Base-by-base conservation (phyloP, 2,329 filamentous ascomycete genomes). In the Monilinia aucupariae region DNA sequence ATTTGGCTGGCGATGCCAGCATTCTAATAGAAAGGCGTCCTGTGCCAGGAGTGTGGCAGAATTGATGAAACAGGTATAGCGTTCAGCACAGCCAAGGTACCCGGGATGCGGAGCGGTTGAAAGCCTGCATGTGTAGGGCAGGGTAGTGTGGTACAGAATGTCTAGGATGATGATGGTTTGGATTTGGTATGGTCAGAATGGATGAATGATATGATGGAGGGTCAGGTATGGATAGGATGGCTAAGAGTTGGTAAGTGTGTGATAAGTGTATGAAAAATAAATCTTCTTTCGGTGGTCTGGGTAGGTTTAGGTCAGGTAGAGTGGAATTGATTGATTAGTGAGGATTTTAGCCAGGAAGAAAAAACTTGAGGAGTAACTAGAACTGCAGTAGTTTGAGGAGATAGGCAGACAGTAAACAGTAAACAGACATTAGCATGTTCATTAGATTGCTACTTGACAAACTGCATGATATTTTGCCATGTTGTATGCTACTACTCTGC, bases 1-100 rank as follows among this genome's bases (percentile, higher is more conserved):
- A 45, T 66, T 67, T 64, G 45, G 59, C 64, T 69, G 70, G 70
- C 69, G 71, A 70, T 66, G 67, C 60, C 53, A 53, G 61, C 64
- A 55, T 69, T 68, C 70, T 73, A 71, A 70, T 68, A 71, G 64
- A 71, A 63, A 55, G 54, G 56, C 63, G 61, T 50, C 20, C 61
- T 59, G 43, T 52, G 55, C 47, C 54, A 54, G 53, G 39, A 60
- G 47, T 52, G n/a, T 59, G 61, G 61, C 61, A 59, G 54, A 63
- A 63, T 60, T 27, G 61, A 66, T 45, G 41, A 61, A 62, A 53
- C 17, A 58, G 54, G 59, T 48, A 52, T 59, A 64, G 41, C 53
- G 50, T 50, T 59, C 58, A 62, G 60, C 63, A 63, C 61, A 65
- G 67, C 64, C 61, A 66, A 64, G 63, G 61, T 56, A 56, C 50